phyloP scores from a whole-genome alignment of 1,139 yeast genomes.

The Geotrichum australiense region DNA sequence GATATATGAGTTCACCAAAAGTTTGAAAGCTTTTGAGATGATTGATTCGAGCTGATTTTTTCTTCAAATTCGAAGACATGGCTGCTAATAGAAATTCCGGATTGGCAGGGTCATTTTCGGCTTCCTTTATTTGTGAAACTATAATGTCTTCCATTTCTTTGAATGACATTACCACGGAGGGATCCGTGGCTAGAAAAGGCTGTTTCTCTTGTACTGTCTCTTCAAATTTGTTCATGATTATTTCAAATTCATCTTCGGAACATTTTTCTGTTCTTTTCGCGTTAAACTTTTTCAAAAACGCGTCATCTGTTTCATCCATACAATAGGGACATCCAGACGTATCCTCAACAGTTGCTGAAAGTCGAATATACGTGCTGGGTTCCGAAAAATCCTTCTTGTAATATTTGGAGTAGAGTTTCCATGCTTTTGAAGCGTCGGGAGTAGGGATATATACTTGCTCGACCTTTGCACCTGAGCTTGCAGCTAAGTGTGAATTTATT shows the following conservation, averaged over 20 bases:
- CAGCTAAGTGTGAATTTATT: constrained; percentile 60
- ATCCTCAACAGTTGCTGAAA: constrained; percentile 93
- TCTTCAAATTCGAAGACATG: constrained; percentile 13
- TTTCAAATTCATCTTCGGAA: constrained; percentile 80
- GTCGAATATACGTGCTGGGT: constrained; percentile 77
- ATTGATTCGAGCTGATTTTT: constrained; percentile 22
- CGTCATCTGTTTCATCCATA: constrained; percentile 86
- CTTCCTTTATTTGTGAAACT: constrained; percentile 26
- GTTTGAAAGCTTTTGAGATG: constrained; percentile 48
- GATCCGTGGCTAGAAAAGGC: constrained; percentile 83
- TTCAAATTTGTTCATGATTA: constrained; percentile 69
- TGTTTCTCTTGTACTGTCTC: constrained; percentile 68
- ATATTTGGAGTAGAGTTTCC: constrained; percentile 70
- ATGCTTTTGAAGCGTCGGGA: constrained; percentile 83
- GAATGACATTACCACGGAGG: constrained; percentile 62
- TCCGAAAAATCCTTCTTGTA: constrained; percentile 61
- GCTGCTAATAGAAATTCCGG: constrained; percentile 31
- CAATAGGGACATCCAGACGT: constrained; percentile 79
- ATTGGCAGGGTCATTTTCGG: constrained; percentile 32
- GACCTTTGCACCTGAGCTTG: constrained; percentile 47
- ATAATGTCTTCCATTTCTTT: constrained; percentile 49
- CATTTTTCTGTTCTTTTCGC: constrained; percentile 35
- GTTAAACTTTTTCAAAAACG: constrained; percentile 46
- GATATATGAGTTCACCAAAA: constrained; percentile 65
- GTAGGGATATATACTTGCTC: constrained; percentile 85